A percentile compares a stretch with the other conserved stretches of the same genome.
These are phyloP conservation scores for Phytophthora crassamura DNA, from an alignment of 352 stramenopile species.

Conservation along the genomic window DNA sequence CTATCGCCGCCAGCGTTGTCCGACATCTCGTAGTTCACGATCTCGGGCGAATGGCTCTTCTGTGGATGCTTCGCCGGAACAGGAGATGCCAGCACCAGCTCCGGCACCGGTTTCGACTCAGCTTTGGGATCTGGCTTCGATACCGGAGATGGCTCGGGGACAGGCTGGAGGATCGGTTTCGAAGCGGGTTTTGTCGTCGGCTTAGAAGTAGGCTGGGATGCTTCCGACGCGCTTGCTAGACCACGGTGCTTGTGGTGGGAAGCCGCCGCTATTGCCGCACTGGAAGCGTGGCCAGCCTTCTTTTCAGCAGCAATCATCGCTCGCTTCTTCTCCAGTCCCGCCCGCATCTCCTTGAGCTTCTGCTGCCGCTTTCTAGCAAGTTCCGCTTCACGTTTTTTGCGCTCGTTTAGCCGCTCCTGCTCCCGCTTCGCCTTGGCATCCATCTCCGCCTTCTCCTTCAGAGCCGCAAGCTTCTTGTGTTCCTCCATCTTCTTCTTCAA, in stretches of 20 bases:
- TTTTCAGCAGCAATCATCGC: slow-evolving; percentile 58
- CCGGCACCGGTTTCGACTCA: slow-evolving; percentile 16
- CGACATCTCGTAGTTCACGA: slow-evolving; percentile 80
- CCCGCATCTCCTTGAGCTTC: slow-evolving; percentile 69
- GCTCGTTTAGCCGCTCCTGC: slow-evolving; percentile 68
- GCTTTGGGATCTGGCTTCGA: slow-evolving; percentile 17
- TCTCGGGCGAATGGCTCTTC: slow-evolving; percentile 36
- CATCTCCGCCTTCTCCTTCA: slow-evolving; percentile 81
- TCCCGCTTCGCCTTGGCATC: slow-evolving; percentile 71
- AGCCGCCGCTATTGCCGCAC: slow-evolving; percentile 6
- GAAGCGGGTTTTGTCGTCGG: slow-evolving; percentile 12
- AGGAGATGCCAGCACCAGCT: slow-evolving; percentile 8
- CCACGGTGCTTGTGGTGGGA: slow-evolving; percentile 33
- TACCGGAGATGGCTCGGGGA: slow-evolving; percentile 16
- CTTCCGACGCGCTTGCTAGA: slow-evolving; percentile 25
- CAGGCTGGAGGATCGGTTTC: slow-evolving; percentile 20
- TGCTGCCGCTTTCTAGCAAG: slow-evolving; percentile 68
- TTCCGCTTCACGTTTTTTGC: slow-evolving; percentile 74
- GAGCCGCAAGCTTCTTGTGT: slow-evolving; percentile 68
- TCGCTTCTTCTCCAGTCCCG: slow-evolving; percentile 76
- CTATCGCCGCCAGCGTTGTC: slow-evolving; percentile 61
- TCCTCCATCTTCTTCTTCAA: slow-evolving; percentile 79
- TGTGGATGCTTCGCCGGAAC: slow-evolving; percentile 28
- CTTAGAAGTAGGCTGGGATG: slow-evolving; percentile 24
- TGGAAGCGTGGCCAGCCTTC: slow-evolving; percentile 26